A percentile compares a stretch with the other conserved stretches of the same genome.
Conservation (phyloP, 2,329 filamentous ascomycete species). For the Paracamarosporium sp. region DNA sequence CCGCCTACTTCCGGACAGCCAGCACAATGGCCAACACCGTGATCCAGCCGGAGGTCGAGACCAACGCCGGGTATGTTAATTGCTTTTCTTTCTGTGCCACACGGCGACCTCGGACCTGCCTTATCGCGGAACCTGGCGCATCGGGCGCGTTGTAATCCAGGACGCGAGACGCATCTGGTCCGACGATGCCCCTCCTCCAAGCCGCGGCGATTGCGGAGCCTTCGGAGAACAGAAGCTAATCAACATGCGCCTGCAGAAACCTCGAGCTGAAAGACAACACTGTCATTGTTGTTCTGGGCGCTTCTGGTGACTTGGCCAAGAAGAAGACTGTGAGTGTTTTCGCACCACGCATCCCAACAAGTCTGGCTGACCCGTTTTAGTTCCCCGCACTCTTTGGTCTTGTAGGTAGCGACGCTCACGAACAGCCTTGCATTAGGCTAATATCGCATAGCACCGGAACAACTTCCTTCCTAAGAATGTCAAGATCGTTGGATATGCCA, state of each 20-base stretch:
- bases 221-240: constrained; percentile 37
- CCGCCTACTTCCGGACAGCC: constrained; percentile 23
- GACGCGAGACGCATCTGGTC: not conserved
- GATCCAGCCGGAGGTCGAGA: constrained; percentile 54
- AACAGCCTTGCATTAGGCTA: constrained; percentile 18
- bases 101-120: not conserved
- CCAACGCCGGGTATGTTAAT: constrained; percentile 55
- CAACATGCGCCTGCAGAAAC: constrained; percentile 61
- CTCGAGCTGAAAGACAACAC: constrained; percentile 99
- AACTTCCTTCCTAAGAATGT: constrained; percentile 97
- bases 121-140: not conserved
- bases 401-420: constrained; percentile 65
- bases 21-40: constrained; percentile 56
- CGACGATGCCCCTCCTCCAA: constrained; percentile 16
- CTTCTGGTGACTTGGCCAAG: constrained; percentile 97
- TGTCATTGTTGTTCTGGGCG: constrained; percentile 92
- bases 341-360: constrained; percentile 7
- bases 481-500: constrained; percentile 96
- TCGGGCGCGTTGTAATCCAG: not conserved
- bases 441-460: constrained; percentile 80
- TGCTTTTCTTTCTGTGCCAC: not conserved
- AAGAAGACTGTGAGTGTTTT: constrained; percentile 87
- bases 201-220: constrained; percentile 4
- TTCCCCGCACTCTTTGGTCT: constrained; percentile 97
- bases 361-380: constrained; percentile 55